These are phyloP conservation scores for Hypoxylon sp. DNA, from an alignment of 2,329 filamentous ascomycete genomes.

Conservation along the genomic window DNA sequence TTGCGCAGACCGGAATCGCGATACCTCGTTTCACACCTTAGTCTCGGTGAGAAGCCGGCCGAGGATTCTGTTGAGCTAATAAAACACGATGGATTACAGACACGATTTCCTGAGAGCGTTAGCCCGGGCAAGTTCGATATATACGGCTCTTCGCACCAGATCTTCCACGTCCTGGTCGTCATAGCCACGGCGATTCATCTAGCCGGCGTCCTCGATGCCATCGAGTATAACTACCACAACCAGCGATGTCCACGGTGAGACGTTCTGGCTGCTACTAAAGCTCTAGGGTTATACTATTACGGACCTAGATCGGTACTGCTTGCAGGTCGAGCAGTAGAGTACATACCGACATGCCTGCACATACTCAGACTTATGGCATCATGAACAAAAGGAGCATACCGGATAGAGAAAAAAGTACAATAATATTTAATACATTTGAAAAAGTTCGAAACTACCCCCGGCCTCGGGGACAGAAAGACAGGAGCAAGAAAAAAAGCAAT, in stretches of 20 bases:
- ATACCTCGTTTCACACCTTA: neutral
- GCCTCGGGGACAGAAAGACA: no score
- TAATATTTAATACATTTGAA: neutral
- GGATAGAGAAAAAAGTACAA: neutral
- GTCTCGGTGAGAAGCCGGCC: neutral
- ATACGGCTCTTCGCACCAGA: conserved; percentile 55
- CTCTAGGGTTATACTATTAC: neutral
- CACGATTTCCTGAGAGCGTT: conserved; percentile 53
- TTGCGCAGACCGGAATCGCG: neutral
- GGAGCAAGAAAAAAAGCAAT: no score
- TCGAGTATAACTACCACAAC: conserved; percentile 42
- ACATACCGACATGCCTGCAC: neutral
- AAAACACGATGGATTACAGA: conserved; percentile 40
- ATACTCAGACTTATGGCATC: neutral
- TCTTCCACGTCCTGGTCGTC: conserved; percentile 56
- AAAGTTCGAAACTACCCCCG: no score
- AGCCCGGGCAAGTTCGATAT: conserved; percentile 55
- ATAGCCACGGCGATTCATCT: conserved; percentile 52
- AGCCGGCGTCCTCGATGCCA: conserved; percentile 45
- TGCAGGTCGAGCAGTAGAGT: neutral
- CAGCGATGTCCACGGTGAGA: conserved; percentile 31
- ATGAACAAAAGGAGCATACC: neutral
- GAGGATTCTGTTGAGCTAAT: conserved; percentile 1
- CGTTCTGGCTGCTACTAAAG: neutral
- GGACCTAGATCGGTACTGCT: neutral